Base-by-base conservation (phyloP, 305 asterid species). In the Fraxinus paxiana region DNA sequence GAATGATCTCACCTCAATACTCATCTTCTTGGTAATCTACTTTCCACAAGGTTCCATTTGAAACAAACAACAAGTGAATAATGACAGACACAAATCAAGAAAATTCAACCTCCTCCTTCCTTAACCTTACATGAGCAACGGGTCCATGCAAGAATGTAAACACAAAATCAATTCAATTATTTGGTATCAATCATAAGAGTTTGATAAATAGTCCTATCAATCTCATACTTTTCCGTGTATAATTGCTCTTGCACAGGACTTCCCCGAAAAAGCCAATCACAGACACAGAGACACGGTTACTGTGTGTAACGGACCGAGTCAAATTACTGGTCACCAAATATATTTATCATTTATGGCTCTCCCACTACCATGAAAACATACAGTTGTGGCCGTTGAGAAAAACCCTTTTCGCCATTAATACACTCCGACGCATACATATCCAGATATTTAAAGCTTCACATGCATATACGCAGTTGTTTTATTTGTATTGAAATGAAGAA, bases 321-420 rank as follows among this genome's bases (percentile, higher is more conserved):
- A 78, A 79, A 79, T 69, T 51, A 59, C n/a, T 7, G 0, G 10
- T 73, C 24, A 24, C 4, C 30, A 26, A 5, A 17, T 20, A 67
- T 33, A 67, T 67, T 67, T 28, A 26, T 71, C 79, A 70, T 76
- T 71, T 46, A 30, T 72, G 71, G 51, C 56, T 2, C 75, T 76
- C 76, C 73, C 61, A 6, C 73, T 73, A 30, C 83, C 86, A 73
- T 61, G 83, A 77, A 81, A 86, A 35, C 81, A 73, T 76, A 80
- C 90, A 70, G 87, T 80, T 85, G 86, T 82, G 86, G 87, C 86
- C 75, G 90, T 82, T 86, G 86, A 83, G 83, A 2, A 37, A 13
- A 33, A 38, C 80, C 79, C 87, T 78, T 83, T 83, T 71, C 72
- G 82, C 87, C 89, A 88, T 88, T 82, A 90, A 82, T 86, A 67